A percentile compares a stretch with the other conserved stretches of the same genome.
Conservation (phyloP, 345 rosid species). For the Euphorbia pulcherrima region DNA sequence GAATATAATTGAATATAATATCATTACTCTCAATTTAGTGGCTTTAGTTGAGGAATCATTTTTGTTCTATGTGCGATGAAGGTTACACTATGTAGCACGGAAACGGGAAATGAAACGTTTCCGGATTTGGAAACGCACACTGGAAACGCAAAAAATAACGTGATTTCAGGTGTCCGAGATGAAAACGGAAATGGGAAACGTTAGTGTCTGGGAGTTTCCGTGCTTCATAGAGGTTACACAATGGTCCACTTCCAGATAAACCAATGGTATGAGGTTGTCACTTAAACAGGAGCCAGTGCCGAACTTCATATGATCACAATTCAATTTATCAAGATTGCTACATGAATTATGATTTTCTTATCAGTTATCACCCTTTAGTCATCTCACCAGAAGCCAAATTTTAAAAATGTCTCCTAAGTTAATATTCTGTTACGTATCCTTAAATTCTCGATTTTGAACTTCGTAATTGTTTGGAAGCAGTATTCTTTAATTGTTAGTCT, state of each 20-base stretch:
- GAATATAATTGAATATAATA: neutral
- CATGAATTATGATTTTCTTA: neutral
- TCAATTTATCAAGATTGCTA: neutral
- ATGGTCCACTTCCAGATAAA: neutral
- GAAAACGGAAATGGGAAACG: too few species aligned
- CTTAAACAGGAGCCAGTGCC: neutral
- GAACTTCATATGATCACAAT: neutral
- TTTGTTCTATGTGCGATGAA: too few species aligned
- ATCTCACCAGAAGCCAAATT: neutral
- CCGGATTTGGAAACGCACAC: too few species aligned
- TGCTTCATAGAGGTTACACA: too few species aligned
- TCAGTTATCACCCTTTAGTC: neutral
- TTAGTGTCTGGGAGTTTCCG: too few species aligned
- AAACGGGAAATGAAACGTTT: too few species aligned
- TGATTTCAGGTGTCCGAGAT: too few species aligned
- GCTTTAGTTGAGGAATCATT: slow-evolving; percentile 1
- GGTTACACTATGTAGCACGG: too few species aligned
- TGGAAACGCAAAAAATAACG: too few species aligned
- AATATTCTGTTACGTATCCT: neutral
- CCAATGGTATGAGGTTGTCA: neutral
- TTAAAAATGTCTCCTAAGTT: neutral
- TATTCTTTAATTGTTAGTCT: neutral
- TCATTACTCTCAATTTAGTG: neutral
- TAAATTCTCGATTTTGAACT: neutral
- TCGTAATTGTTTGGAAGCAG: neutral